Evolutionary conservation across 2,329 filamentous ascomycete genomes (phyloP).

Genomic region (Colletotrichum lentis): DNA sequence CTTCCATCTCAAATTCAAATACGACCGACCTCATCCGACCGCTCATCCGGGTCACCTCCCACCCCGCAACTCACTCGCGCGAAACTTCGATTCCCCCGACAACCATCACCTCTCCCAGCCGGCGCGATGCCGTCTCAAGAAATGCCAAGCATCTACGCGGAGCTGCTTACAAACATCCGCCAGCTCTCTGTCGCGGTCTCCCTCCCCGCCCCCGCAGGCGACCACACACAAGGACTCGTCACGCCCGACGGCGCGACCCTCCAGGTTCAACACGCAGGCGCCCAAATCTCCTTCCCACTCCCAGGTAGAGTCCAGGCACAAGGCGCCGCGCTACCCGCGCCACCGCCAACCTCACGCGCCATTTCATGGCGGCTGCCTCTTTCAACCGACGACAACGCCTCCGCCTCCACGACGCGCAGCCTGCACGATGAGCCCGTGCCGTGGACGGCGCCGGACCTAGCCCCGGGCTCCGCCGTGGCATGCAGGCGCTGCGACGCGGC

Average conservation of each 20-base stretch:
- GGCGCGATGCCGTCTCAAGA: conserved; percentile 21
- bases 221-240: conserved; percentile 55
- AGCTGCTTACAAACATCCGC: conserved; percentile 70
- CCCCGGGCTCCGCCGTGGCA: conserved; percentile 50
- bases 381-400: conserved; percentile 38
- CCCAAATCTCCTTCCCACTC: conserved; percentile 49
- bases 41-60: conserved; percentile 7
- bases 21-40: background rate
- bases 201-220: conserved; percentile 54
- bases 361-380: conserved; percentile 65
- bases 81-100: background rate
- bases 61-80: background rate
- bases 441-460: conserved; percentile 65
- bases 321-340: conserved; percentile 48
- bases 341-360: conserved; percentile 39
- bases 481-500: conserved; percentile 52
- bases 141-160: conserved; percentile 62
- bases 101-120: background rate
- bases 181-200: conserved; percentile 68
- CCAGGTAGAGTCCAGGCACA: conserved; percentile 52
- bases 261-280: conserved; percentile 57
- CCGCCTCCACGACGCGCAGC: conserved; percentile 33
- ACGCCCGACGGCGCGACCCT: conserved; percentile 56
- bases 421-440: conserved; percentile 52
- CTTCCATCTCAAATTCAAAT: too few species aligned